Evolutionary conservation across 2,329 filamentous ascomycete species (phyloP).

Genomic region (Decorospora gaudefroyi): DNA sequence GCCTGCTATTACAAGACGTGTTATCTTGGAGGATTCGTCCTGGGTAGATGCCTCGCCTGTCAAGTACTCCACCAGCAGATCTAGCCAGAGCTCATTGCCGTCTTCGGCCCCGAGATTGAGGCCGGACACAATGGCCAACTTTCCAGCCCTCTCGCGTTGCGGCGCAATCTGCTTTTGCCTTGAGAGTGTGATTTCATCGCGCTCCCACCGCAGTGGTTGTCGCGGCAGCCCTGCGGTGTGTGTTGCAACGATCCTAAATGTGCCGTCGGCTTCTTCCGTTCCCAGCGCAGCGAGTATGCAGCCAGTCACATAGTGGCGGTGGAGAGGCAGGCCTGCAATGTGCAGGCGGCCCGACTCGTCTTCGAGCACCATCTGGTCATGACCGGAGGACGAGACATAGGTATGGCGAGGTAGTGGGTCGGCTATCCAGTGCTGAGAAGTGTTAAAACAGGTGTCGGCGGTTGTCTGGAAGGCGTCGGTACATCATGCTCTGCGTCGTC

Average conservation of each 20-base stretch:
- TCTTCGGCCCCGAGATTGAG: slow-evolving; percentile 78
- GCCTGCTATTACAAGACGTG: slow-evolving; percentile 85
- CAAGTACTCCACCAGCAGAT: slow-evolving; percentile 82
- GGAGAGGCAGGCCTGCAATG: slow-evolving; percentile 72
- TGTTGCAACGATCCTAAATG: slow-evolving; percentile 89
- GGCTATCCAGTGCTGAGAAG: slow-evolving; percentile 77
- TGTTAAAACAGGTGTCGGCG: slow-evolving; percentile 10
- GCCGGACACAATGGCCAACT: slow-evolving; percentile 88
- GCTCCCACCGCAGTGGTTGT: slow-evolving; percentile 79
- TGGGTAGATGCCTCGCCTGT: slow-evolving; percentile 76
- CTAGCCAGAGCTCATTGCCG: slow-evolving; percentile 73
- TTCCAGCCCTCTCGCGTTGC: slow-evolving; percentile 59
- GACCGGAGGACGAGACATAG: slow-evolving; percentile 68
- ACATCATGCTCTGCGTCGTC: slow-evolving; percentile 95
- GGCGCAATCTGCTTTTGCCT: slow-evolving; percentile 44
- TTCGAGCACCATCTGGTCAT: slow-evolving; percentile 81
- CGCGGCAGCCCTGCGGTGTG: slow-evolving; percentile 84
- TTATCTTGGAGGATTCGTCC: slow-evolving; percentile 67
- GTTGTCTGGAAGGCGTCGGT: slow-evolving; percentile 10
- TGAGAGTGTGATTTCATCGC: slow-evolving; percentile 57
- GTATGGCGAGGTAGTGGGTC: slow-evolving; percentile 77
- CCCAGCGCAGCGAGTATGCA: slow-evolving; percentile 94
- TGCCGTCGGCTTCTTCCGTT: slow-evolving; percentile 87
- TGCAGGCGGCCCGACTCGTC: slow-evolving; percentile 91
- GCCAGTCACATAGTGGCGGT: slow-evolving; percentile 79